A percentile compares a stretch with the other conserved stretches of the same genome.
These are phyloP conservation scores for Calonectria ilicicola DNA, from an alignment of 2,329 filamentous ascomycete genomes.

Conservation along the genomic window DNA sequence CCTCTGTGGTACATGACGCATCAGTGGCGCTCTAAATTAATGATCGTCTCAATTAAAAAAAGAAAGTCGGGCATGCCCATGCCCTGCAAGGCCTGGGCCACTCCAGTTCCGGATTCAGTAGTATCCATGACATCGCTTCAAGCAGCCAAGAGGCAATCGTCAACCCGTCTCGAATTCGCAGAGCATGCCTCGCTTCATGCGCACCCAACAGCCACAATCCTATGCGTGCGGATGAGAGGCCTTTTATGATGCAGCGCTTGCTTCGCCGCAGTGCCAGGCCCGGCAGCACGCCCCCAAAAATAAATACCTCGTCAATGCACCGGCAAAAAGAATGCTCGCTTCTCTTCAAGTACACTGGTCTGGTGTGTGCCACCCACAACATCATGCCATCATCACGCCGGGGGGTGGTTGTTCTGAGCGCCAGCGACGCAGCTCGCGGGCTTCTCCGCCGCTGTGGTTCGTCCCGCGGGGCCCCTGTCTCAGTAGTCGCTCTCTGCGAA, in stretches of 20 bases:
- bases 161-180: not conserved
- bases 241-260: not conserved
- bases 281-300: not conserved
- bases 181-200: not conserved
- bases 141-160: not conserved
- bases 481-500: constrained; percentile 12
- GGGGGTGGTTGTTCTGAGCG: constrained; percentile 11
- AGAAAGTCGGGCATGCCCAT: constrained; percentile 4
- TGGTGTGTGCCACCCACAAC: not conserved
- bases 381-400: constrained; percentile 10
- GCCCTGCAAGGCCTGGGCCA: not conserved
- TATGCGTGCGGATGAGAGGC: not conserved
- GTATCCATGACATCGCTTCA: constrained; percentile 8
- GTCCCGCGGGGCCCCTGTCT: constrained; percentile 9
- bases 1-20: constrained; percentile 4
- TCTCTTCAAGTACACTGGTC: not conserved
- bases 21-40: constrained; percentile 20
- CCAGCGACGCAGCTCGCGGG: constrained; percentile 10
- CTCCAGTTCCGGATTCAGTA: constrained; percentile 15
- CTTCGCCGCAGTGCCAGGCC: not conserved
- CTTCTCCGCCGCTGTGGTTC: constrained; percentile 17
- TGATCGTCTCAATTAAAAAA: constrained; percentile 22
- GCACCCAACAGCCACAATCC: not conserved
- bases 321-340: not conserved
- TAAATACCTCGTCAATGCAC: constrained; percentile 10